Evolutionary conservation across 2,329 filamentous ascomycete genomes (phyloP), one percentile per base, ranked within the genome.

Genomic region (Emergomyces pasteurianus): DNA sequence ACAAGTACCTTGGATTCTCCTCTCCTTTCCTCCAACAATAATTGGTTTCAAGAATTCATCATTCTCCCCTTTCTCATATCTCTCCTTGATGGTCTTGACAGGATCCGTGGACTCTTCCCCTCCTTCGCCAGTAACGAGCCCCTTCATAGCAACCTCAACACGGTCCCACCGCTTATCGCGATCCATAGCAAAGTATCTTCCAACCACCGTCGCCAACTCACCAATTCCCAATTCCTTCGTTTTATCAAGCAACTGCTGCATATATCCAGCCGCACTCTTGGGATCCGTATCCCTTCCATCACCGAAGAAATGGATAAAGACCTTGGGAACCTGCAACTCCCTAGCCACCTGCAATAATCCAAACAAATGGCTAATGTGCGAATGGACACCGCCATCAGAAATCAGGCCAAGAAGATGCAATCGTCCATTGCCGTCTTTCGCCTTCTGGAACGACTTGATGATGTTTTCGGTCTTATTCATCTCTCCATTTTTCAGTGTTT

Each of bases 31-130:
- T 66, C 90, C 90, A 63, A 97, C 82, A 70, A 99, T 91, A 75
- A 99, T 97, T 67, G 94, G 94, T 79, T 95, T 96, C 68, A 99
- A 80, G 83, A 99, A 99, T 82, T 99, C 94, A 72, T 99, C 94
- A 62, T 86, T 95, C 81, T 97, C 90, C 60, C 84, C 87, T 71
- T 88, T 87, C 69, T 86, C 86, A 74, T 99, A 99, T 69, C 90
- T 85, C 73, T 89, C 88, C 80, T 90, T 87, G 75, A 99, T 86
- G 16, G 90, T 89, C 74, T 88, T 84, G 63, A 97, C 85, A 5
- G 91, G 90, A 74, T 99, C 94, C 53, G 82, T 83, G 75, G 85
- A 89, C 63, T 86, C 83, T 76, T 96, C 91, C 16, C 38, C 52
- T 62, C 94, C 94, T 75, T 96, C 90, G 63, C 94, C 92, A 14